phyloP scores from a whole-genome alignment of 208 protist species.

The Leishmania guyanensis region DNA sequence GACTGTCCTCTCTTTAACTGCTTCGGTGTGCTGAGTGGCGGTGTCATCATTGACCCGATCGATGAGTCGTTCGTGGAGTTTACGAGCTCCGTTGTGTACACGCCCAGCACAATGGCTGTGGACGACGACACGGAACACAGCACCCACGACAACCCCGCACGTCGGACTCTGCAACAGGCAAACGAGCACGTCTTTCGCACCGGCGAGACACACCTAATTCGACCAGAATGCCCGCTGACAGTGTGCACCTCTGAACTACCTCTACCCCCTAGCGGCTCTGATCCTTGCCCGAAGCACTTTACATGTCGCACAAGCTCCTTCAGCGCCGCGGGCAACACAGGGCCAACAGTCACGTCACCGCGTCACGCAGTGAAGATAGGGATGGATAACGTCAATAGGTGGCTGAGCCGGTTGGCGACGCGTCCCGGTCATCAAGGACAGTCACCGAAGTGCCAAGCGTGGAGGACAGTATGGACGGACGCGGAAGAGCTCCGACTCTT shows the following conservation, averaged over 20 bases:
- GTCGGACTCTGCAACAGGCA: neutral
- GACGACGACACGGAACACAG: too few relatives aligned
- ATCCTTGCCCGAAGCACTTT: neutral
- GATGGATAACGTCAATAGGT: slow-evolving; percentile 2
- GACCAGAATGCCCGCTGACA: slow-evolving; percentile 17
- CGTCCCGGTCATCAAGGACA: neutral
- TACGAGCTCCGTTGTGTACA: slow-evolving; percentile 36
- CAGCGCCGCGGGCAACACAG: neutral
- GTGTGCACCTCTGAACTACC: slow-evolving; percentile 28
- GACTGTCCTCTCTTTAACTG: slow-evolving; percentile 65
- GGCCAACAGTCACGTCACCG: neutral
- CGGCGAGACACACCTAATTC: slow-evolving; percentile 10
- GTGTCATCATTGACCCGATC: slow-evolving; percentile 57
- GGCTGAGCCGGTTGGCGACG: neutral
- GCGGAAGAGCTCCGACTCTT: slow-evolving; percentile 4
- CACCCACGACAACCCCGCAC: neutral
- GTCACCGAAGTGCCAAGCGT: neutral
- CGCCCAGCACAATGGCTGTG: slow-evolving; percentile 6
- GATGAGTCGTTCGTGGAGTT: slow-evolving; percentile 50
- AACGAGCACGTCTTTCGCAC: slow-evolving; percentile 26
- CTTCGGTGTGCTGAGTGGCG: slow-evolving; percentile 65
- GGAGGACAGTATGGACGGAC: neutral
- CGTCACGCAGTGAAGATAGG: slow-evolving; percentile 5
- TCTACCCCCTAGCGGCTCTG: slow-evolving; percentile 6
- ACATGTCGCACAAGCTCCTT: neutral